Conservation (phyloP, 2,329 filamentous ascomycete genomes). For the Verruconis gallopava region DNA sequence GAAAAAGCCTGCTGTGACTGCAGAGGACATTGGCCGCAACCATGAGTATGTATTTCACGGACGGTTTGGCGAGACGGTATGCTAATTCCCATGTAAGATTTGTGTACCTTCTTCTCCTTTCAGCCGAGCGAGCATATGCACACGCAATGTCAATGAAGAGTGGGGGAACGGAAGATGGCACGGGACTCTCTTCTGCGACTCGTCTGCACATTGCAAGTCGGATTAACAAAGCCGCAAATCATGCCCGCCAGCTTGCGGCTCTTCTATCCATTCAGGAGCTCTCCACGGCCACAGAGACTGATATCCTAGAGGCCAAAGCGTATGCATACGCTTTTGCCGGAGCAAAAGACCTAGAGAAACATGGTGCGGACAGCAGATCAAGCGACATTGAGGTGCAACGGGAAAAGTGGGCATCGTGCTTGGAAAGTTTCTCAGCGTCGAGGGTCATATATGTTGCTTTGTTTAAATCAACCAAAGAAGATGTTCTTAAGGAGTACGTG, state of each 20-base stretch:
- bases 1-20: conserved; percentile 54
- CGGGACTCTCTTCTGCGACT: conserved; percentile 52
- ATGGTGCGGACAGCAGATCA: conserved; percentile 34
- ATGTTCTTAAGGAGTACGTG: conserved; percentile 75
- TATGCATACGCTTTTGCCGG: conserved; percentile 70
- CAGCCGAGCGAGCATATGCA: conserved; percentile 84
- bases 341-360: conserved; percentile 73
- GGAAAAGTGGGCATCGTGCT: conserved; percentile 61
- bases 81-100: conserved; percentile 46
- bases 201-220: conserved; percentile 83
- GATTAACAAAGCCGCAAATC: conserved; percentile 62
- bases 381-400: conserved; percentile 22
- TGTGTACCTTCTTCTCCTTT: conserved; percentile 67
- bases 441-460: conserved; percentile 75
- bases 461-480: conserved; percentile 51
- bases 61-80: background rate
- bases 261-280: conserved; percentile 46
- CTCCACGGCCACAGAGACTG: conserved; percentile 54
- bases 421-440: conserved; percentile 62
- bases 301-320: conserved; percentile 74
- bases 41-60: conserved; percentile 48
- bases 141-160: conserved; percentile 93
- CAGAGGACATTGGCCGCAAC: conserved; percentile 61
- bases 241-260: conserved; percentile 54
- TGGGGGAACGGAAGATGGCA: conserved; percentile 59